Evolutionary conservation across 2,329 filamentous ascomycete genomes (phyloP), one percentile per base, ranked within the genome.

Genomic region (Apiospora saccharicola): DNA sequence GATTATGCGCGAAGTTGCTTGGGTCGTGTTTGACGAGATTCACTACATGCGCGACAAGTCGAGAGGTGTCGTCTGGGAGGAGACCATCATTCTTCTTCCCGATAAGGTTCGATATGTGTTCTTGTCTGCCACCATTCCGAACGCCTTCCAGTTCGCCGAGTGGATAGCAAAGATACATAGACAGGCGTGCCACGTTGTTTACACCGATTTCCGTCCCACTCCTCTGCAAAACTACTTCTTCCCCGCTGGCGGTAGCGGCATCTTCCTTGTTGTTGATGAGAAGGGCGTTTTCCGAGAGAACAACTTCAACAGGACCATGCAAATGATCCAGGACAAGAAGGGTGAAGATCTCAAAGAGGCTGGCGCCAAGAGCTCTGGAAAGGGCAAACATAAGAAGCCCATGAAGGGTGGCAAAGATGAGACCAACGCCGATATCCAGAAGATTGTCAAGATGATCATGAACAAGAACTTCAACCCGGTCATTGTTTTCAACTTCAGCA

Each of bases 101-200:
- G 96, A 99, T 86, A 98, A 99, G 88, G 97, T 99, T 76, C 93
- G 95, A 85, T 99, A 98, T 80, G 97, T 99, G 71, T 99, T 99
- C 83, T 86, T 99, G 73, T 99, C 97, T 44, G 96, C 96, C 75
- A 99, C 97, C 1, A 99, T 99, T 75, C 96, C 96, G 71, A 99
- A 99, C 80, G 95, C 96, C 70, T 98, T 98, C 90, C 96, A 99
- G 82, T 99, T 99, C 79, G 96, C 96, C 77, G 96, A 99, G 82
- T 99, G 96, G 96, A 97, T 99, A 78, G 95, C 94, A 77, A 98
- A 98, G 85, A 98, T 96, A 72, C 97, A 99, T 82, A 93, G 94
- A 76, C 97, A 99, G 80, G 96, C 96, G 8, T 99, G 96, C 77
- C 97, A 99, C 87, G 97, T 99, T 75, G 96, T 99, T 3, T 99